Evolutionary conservation across 192 early-diverging fungal species (phyloP).

Genomic region (Coemansia sp.): DNA sequence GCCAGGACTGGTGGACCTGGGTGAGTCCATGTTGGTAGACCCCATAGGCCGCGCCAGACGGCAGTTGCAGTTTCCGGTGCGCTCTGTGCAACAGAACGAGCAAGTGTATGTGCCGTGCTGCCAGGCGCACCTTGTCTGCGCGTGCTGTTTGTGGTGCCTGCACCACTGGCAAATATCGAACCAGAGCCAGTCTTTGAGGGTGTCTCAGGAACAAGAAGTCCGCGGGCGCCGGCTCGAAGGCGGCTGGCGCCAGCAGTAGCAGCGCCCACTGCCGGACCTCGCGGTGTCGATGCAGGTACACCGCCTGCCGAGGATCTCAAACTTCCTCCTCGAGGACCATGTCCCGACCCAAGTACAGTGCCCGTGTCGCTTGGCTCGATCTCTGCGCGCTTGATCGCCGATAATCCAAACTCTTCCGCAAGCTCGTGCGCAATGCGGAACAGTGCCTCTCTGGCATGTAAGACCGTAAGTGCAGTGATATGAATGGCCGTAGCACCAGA

Average conservation of each 20-base stretch:
- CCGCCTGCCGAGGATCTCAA: neutral
- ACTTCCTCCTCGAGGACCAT: conserved; percentile 10
- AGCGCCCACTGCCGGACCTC: conserved; percentile 19
- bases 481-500: conserved; percentile 43
- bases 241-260: conserved; percentile 33
- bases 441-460: conserved; percentile 39
- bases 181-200: conserved; percentile 19
- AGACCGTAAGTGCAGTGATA: conserved; percentile 36
- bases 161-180: conserved; percentile 8
- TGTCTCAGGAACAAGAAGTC: conserved; percentile 41
- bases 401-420: conserved; percentile 53
- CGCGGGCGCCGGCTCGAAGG: conserved; percentile 44
- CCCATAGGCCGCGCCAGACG: conserved; percentile 53
- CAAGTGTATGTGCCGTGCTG: conserved; percentile 7
- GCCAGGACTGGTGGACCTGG: conserved; percentile 46
- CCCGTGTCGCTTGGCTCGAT: conserved; percentile 42
- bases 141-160: conserved; percentile 3
- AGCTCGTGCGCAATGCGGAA: conserved; percentile 52
- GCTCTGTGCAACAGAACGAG: conserved; percentile 27
- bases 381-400: conserved; percentile 44
- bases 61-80: conserved; percentile 28
- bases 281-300: conserved; percentile 18
- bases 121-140: conserved; percentile 12
- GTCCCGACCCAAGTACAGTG: conserved; percentile 3
- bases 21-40: conserved; percentile 51